Evolutionary conservation across 2,329 filamentous ascomycete species (phyloP), one percentile per base, ranked within the genome.

Genomic region (Arthrinium puccinioides): DNA sequence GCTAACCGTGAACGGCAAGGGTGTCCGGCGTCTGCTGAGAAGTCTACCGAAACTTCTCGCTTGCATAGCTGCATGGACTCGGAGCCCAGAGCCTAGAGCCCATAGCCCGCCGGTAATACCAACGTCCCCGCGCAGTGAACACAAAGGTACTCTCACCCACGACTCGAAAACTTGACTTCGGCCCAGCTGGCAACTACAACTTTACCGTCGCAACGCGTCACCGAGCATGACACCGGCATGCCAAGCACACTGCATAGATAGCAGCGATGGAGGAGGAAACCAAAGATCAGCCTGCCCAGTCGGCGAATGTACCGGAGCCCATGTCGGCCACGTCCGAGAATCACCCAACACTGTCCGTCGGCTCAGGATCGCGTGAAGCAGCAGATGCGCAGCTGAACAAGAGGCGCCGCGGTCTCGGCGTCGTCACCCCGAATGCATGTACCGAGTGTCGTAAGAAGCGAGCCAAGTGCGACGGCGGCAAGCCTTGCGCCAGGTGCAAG

Each of bases 381-480:
- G 38, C 51, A 18, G 45, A 52, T 40, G 32, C 50, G 4, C 55
- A 62, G 37, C 51, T 59, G 15, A 69, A 70, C 4, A 78, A 76
- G 51, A 62, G 74, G 13, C 64, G 69, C 32, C 66, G 74, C 32
- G 74, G 74, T 2, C 50, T 74, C 4, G 74, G 74, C 14, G 58
- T 76, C 2, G 72, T 78, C 10, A 78, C 74, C 5, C 70, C 72
- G 28, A 78, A 77, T 55, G 74, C 74, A 18, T 78, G 74, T 51
- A 77, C 70, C 14, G 74, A 78, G 51, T 78, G 74, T 48, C 69
- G 74, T 38, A 78, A 77, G 59, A 78, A 77, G 56, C 72, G 74
- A 40, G 73, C 74, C 47, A 78, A 78, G 74, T 82, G 77, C 49
- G 76, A 82, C 48, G 77, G 77, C 6, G 61, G 70, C 33, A 65